Base-by-base conservation (phyloP, 164 flowering plant genomes). In the Magnolia changhungtana region DNA sequence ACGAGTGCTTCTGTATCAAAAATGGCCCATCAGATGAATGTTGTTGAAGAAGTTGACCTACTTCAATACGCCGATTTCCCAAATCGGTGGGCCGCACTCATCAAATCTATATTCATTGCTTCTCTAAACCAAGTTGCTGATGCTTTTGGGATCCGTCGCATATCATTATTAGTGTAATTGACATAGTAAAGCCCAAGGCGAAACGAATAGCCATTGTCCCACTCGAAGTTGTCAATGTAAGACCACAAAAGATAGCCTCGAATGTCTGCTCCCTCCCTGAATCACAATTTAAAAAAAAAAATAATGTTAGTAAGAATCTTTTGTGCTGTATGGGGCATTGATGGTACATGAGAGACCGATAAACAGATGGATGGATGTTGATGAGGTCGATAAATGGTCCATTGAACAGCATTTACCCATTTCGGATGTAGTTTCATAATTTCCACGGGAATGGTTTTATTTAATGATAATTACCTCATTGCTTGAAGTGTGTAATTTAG, bases 181-280 rank as follows among this genome's bases (percentile, higher is more conserved):
- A 87, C 87, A 50, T 87, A 69, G 75, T 82, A 71, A 11, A 87
- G 80, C n/a, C 89, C 88, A 55, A 84, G 83, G 37, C 78, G 78
- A 4, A 70, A 1, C 8, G 67, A 31, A n/a, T 84, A 83, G 0
- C 88, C 87, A 63, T 45, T 8, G 18, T 52, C 2, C 88, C 87
- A 87, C 73, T 87, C 88, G 14, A 87, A 85, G 78, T 81, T 85
- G 63, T 87, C 89, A 78, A 87, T 66, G 77, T 84, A 80, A 14
- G 81, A 77, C 89, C 89, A 87, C 31, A 80, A 13, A 13, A 87
- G 81, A 31, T 82, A 72, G 37, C 78, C 78, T 2, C 69, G 24
- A 45, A 76, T 74, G 61, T 76, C 74, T 20, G 74, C 78, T 70
- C 79, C 79, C 63, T 77, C 67, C 71, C 79, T 77, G 61, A 21